Conservation (phyloP, 495 filamentous ascomycete genomes). For the Penicillium dipodomyicola region DNA sequence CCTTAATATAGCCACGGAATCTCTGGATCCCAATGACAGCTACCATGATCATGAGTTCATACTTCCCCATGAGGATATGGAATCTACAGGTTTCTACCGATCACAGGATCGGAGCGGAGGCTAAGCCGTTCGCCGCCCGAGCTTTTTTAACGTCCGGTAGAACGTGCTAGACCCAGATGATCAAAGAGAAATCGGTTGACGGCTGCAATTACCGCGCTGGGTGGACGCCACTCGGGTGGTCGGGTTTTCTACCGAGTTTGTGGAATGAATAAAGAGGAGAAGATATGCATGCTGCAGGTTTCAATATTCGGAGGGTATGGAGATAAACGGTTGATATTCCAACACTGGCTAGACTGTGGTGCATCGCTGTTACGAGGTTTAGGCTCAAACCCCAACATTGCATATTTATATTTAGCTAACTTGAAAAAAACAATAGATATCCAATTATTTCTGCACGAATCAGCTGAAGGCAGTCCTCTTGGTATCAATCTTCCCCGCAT, state of each 20-base stretch:
- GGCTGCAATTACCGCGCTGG: slow-evolving; percentile 17
- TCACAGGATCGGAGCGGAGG: slow-evolving; percentile 28
- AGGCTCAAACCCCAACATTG: too few relatives aligned
- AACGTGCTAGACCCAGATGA: background rate
- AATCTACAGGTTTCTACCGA: slow-evolving; percentile 13
- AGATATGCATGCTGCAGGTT: background rate
- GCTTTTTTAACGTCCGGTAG: background rate
- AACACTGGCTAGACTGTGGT: background rate
- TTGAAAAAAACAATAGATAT: background rate
- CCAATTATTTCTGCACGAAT: background rate
- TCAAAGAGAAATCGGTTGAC: slow-evolving; percentile 10
- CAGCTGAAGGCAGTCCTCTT: background rate
- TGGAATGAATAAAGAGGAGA: background rate
- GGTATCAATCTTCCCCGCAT: background rate
- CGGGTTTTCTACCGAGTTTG: slow-evolving; percentile 15
- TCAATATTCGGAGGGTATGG: background rate
- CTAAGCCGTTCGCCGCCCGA: slow-evolving; percentile 6
- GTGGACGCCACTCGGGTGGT: slow-evolving; percentile 19
- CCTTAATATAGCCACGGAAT: background rate
- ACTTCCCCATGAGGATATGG: slow-evolving; percentile 9
- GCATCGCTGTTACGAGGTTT: too few relatives aligned
- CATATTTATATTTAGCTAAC: background rate
- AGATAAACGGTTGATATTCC: background rate
- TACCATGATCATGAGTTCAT: background rate
- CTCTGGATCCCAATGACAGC: background rate